A percentile compares a stretch with the other conserved stretches of the same genome.
These are phyloP conservation scores for Cyclotella atomus DNA, from an alignment of 108 stramenopile species.

Conservation along the genomic window DNA sequence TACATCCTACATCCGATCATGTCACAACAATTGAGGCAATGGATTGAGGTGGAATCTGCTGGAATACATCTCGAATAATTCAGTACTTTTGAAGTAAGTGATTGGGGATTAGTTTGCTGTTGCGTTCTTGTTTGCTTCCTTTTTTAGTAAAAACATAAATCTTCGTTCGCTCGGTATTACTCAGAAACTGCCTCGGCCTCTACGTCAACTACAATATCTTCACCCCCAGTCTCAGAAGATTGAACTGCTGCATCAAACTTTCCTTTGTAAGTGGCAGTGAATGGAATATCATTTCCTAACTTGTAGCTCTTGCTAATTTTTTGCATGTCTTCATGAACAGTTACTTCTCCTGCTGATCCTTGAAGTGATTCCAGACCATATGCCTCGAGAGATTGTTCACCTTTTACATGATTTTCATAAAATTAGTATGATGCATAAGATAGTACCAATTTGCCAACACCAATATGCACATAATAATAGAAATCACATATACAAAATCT, in stretches of 20 bases:
- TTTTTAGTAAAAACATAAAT: too few relatives aligned
- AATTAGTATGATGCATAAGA: neutral
- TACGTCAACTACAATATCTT: constrained; percentile 47
- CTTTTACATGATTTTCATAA: too few relatives aligned
- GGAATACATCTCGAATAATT: too few relatives aligned
- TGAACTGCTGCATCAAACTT: constrained; percentile 48
- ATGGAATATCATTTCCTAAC: constrained; percentile 65
- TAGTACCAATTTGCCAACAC: too few relatives aligned
- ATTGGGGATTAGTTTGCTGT: too few relatives aligned
- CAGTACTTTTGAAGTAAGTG: too few relatives aligned
- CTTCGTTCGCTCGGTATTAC: neutral
- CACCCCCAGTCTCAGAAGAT: neutral
- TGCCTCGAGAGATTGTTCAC: constrained; percentile 64
- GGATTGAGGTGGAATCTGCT: too few relatives aligned
- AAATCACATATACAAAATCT: too few relatives aligned
- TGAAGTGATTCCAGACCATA: constrained; percentile 76
- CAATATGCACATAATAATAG: too few relatives aligned
- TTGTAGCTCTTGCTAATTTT: constrained; percentile 82
- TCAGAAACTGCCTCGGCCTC: constrained; percentile 44
- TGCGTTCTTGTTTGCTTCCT: too few relatives aligned
- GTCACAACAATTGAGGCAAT: too few relatives aligned
- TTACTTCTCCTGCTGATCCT: constrained; percentile 64
- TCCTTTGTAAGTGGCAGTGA: constrained; percentile 77
- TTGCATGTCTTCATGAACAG: constrained; percentile 74
- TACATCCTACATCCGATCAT: too few relatives aligned